Conservation (phyloP, 495 filamentous ascomycete species). For the Daldinia decipiens region DNA sequence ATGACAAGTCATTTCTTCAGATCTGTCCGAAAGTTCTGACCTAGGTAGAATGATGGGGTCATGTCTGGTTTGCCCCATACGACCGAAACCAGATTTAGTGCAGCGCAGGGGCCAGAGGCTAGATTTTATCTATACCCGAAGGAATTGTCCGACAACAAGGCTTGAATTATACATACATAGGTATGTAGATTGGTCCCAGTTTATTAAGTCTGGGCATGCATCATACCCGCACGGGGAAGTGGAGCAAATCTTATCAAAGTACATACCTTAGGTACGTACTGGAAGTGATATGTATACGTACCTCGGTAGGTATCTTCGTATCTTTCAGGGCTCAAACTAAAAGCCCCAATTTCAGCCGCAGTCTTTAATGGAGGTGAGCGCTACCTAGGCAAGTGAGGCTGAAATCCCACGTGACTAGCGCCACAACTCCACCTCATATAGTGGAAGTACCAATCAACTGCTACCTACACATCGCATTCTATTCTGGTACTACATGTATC, state of each 20-base stretch:
- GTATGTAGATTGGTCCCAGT: constrained; percentile 13
- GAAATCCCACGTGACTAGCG: constrained; percentile 30
- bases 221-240: constrained; percentile 38
- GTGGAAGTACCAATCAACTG: not conserved
- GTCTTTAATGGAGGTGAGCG: not conserved
- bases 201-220: constrained; percentile 30
- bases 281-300: not conserved
- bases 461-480: not conserved
- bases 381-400: not conserved
- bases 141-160: constrained; percentile 1
- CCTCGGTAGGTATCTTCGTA: not conserved
- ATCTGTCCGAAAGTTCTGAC: constrained; percentile 19
- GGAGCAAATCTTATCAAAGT: not conserved
- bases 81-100: constrained; percentile 9
- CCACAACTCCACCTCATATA: constrained; percentile 11
- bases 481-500: not conserved
- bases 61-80: not conserved
- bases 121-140: not conserved
- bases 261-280: not conserved
- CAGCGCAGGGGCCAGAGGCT: constrained; percentile 1
- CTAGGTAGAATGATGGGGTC: constrained; percentile 21
- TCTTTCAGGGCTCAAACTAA: not conserved
- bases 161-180: not conserved
- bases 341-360: constrained; percentile 38
- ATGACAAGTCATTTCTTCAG: constrained; percentile 22